phyloP scores from a whole-genome alignment of 225 moss, liverwort and hornwort genomes.

The Polytrichum commune region DNA sequence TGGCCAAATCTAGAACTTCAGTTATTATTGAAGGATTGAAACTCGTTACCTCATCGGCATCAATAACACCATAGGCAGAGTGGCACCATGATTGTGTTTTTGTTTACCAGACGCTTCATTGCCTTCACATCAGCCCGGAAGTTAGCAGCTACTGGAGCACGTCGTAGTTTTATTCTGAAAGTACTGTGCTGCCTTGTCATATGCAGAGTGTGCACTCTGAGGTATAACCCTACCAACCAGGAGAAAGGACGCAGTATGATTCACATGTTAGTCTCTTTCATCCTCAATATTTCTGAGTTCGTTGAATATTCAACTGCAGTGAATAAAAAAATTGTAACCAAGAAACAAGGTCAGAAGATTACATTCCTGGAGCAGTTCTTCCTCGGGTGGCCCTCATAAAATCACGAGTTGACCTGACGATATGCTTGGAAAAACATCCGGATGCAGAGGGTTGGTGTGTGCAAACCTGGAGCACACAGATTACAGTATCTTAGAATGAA shows the following conservation, averaged over 20 bases:
- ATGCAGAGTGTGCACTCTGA: slow-evolving; percentile 92
- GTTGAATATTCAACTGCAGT: no score
- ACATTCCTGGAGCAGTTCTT: slow-evolving; percentile 85
- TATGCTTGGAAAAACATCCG: slow-evolving; percentile 92
- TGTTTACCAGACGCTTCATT: slow-evolving; percentile 76
- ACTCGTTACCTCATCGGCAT: slow-evolving; percentile 73
- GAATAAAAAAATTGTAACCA: no score
- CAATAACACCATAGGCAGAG: slow-evolving; percentile 68
- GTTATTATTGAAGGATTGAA: no score
- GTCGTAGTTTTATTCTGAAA: slow-evolving; percentile 77
- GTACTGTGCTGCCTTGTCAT: slow-evolving; percentile 96
- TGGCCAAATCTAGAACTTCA: no score
- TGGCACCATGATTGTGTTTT: slow-evolving; percentile 76
- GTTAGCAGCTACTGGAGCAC: slow-evolving; percentile 73
- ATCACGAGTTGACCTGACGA: slow-evolving; percentile 84
- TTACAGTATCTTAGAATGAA: no score
- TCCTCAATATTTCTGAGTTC: no score
- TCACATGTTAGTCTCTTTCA: no score
- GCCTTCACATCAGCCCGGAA: slow-evolving; percentile 69
- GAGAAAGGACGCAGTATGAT: not conserved
- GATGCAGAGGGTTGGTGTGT: slow-evolving; percentile 98
- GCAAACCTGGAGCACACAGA: slow-evolving; percentile 58
- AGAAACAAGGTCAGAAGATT: slow-evolving; percentile 11
- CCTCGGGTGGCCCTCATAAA: slow-evolving; percentile 79
- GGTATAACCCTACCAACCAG: slow-evolving; percentile 61